A percentile compares a stretch with the other conserved stretches of the same genome.
phyloP scores from a whole-genome alignment of 192 early-diverging fungal genomes.

The Umbelopsis sp. region DNA sequence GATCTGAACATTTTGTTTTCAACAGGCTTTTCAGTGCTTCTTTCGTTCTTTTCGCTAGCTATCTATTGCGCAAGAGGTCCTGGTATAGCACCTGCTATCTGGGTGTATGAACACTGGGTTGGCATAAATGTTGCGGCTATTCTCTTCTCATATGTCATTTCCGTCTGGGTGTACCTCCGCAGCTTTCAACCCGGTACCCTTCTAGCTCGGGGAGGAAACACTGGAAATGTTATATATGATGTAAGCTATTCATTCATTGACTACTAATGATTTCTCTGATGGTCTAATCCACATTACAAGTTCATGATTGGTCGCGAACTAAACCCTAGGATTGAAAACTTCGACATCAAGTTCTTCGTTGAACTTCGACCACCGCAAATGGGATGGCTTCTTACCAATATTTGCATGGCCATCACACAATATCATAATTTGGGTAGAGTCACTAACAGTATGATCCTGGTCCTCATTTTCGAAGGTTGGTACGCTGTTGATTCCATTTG shows the following conservation, averaged over 20 bases:
- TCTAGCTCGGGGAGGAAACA: slow-evolving; percentile 87
- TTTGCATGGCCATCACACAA: slow-evolving; percentile 78
- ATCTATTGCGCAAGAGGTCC: not conserved
- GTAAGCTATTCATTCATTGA: slow-evolving; percentile 29
- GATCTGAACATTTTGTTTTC: not conserved
- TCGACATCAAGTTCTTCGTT: slow-evolving; percentile 94
- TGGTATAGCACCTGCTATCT: slow-evolving; percentile 42
- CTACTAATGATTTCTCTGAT: not conserved
- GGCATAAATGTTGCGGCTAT: slow-evolving; percentile 70
- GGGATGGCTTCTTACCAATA: slow-evolving; percentile 86
- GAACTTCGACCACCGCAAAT: slow-evolving; percentile 94
- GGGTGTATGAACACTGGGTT: slow-evolving; percentile 80
- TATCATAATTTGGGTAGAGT: slow-evolving; percentile 63
- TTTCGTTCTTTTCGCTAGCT: not conserved
- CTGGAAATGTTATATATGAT: slow-evolving; percentile 89
- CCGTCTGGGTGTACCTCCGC: slow-evolving; percentile 71
- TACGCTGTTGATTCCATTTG: slow-evolving; percentile 89
- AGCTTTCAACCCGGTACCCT: slow-evolving; percentile 71
- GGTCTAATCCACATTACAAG: slow-evolving; percentile 24
- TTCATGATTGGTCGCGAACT: slow-evolving; percentile 97
- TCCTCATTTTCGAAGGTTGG: slow-evolving; percentile 72
- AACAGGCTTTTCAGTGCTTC: not conserved
- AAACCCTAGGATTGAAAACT: slow-evolving; percentile 81
- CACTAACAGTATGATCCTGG: slow-evolving; percentile 78
- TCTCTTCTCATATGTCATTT: slow-evolving; percentile 64